phyloP scores from a whole-genome alignment of 176 grass and related monocot species.

The Musa schizocarpa region DNA sequence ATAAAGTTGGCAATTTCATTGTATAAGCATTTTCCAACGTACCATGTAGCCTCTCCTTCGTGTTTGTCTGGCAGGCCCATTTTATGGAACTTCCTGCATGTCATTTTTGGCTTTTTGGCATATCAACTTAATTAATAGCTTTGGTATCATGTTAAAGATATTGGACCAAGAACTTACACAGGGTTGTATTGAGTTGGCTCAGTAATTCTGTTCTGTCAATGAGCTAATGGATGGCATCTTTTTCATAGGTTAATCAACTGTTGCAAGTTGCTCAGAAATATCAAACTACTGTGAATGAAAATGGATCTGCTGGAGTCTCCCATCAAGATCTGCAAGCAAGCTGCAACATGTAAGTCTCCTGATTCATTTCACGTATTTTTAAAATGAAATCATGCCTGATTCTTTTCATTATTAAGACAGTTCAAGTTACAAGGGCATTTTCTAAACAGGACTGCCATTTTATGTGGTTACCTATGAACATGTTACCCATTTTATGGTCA shows the following conservation, averaged over 20 bases:
- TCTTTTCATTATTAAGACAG: no score
- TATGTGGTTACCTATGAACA: neutral
- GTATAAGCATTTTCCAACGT: no score
- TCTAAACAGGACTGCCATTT: neutral
- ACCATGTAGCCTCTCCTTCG: neutral
- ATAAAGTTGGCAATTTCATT: no score
- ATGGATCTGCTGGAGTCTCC: constrained; percentile 45
- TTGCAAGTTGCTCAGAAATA: constrained; percentile 90
- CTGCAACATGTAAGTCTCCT: constrained; percentile 65
- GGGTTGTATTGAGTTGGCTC: neutral
- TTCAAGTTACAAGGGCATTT: neutral
- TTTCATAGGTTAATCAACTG: constrained; percentile 70
- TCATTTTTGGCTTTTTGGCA: neutral
- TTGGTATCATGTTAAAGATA: neutral
- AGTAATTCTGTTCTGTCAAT: neutral
- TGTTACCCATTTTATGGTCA: neutral
- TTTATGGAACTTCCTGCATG: neutral
- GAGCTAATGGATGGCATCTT: neutral
- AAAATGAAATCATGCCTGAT: no score
- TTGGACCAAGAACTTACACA: neutral
- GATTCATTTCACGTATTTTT: no score
- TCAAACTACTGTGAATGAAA: constrained; percentile 48
- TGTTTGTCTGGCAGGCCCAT: neutral
- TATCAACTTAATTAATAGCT: neutral
- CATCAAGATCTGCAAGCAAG: constrained; percentile 55